Evolutionary conservation across 2,329 filamentous ascomycete genomes (phyloP).

Genomic region (Cordyceps cicadae): DNA sequence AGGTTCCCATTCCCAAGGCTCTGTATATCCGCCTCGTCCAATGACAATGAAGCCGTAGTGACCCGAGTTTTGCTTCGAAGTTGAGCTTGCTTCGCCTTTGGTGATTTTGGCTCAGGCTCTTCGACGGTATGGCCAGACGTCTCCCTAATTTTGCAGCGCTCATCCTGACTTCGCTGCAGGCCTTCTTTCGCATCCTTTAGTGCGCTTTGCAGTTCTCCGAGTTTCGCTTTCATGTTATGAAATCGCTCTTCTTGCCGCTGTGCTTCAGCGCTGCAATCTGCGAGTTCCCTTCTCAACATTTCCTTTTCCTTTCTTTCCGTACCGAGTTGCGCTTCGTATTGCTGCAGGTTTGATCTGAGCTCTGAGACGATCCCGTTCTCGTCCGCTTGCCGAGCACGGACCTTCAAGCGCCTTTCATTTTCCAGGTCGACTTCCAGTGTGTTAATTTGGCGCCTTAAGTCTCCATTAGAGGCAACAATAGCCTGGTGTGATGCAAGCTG

Average conservation of each 20-base stretch:
- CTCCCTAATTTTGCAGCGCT: constrained; percentile 21
- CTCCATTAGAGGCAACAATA: constrained; percentile 68
- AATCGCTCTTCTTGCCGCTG: constrained; percentile 63
- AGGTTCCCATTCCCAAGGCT: constrained; percentile 37
- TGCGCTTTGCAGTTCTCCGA: constrained; percentile 51
- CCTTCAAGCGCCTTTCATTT: constrained; percentile 52
- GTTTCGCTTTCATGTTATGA: constrained; percentile 59
- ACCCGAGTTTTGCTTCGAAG: background rate
- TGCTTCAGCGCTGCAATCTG: constrained; percentile 54
- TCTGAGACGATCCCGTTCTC: constrained; percentile 25
- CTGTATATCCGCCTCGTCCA: constrained; percentile 38
- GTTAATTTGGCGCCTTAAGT: constrained; percentile 68
- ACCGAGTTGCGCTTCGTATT: constrained; percentile 28
- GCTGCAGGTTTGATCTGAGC: constrained; percentile 27
- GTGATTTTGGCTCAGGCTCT: background rate
- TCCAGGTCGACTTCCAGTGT: constrained; percentile 74
- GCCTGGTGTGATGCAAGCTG: constrained; percentile 55
- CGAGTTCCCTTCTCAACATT: constrained; percentile 39
- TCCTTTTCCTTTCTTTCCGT: constrained; percentile 38
- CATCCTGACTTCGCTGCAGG: constrained; percentile 52
- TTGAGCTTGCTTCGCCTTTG: background rate
- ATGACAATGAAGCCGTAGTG: background rate
- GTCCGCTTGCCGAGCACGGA: constrained; percentile 23
- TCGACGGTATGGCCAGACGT: background rate
- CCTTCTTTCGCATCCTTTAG: constrained; percentile 37